Evolutionary conservation across 176 grass and related monocot genomes (phyloP).

Genomic region (Carex littledalei): DNA sequence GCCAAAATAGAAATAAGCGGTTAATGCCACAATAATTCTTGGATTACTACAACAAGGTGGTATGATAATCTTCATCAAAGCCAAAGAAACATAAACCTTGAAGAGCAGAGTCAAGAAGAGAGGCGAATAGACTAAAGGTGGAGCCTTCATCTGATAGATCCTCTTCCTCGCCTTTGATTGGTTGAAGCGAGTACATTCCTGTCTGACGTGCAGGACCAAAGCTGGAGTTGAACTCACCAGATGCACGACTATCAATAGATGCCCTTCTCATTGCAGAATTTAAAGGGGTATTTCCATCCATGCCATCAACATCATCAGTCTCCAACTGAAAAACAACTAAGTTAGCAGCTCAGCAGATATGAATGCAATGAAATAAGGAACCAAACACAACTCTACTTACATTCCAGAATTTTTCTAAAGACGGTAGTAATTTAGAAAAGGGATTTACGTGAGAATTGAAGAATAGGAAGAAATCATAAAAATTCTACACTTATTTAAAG

Average conservation of each 20-base stretch:
- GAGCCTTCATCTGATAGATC: conserved; percentile 43
- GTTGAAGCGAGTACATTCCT: conserved; percentile 27
- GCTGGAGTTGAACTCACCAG: conserved; percentile 30
- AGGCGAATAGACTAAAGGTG: conserved; percentile 63
- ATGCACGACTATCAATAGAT: conserved; percentile 41
- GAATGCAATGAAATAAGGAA: not conserved
- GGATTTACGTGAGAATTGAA: not conserved
- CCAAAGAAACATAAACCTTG: conserved; percentile 49
- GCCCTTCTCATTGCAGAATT: conserved; percentile 38
- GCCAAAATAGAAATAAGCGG: not conserved
- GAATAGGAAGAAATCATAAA: not conserved
- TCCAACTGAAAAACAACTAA: conserved; percentile 7
- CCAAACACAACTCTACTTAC: not conserved
- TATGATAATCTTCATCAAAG: not conserved
- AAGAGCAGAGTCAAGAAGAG: conserved; percentile 86
- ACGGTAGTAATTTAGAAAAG: not conserved
- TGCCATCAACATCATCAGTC: conserved; percentile 31
- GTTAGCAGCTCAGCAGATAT: not conserved
- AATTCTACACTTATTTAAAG: not conserved
- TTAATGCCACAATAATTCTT: not conserved
- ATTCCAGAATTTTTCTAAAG: not conserved
- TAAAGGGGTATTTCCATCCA: conserved; percentile 44
- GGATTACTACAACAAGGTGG: not conserved
- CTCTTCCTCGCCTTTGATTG: conserved; percentile 60
- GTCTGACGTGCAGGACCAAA: conserved; percentile 37